Percentiles rank a stretch among this genome's conserved stretches.
phyloP scores from a whole-genome alignment of 106 monocot genomes.

The Dendrobium catenatum region DNA sequence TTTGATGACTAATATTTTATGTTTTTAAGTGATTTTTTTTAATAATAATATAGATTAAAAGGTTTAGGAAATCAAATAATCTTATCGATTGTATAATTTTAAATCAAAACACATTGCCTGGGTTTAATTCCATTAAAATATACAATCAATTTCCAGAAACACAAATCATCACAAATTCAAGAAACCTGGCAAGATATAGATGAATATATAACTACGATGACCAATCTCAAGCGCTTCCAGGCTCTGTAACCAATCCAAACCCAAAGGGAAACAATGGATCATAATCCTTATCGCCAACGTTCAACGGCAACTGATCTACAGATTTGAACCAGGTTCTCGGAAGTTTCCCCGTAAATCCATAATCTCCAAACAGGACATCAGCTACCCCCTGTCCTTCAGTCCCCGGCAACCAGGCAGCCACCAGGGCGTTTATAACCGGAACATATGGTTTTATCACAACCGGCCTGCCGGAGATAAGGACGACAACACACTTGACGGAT shows the following conservation, averaged over 20 bases:
- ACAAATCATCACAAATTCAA: not conserved
- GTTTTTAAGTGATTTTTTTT: too few relatives aligned
- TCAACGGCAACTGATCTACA: slow-evolving; percentile 72
- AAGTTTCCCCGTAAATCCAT: slow-evolving; percentile 63
- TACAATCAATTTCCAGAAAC: not conserved
- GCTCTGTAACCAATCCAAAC: slow-evolving; percentile 46
- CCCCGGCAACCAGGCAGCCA: slow-evolving; percentile 66
- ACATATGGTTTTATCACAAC: slow-evolving; percentile 44
- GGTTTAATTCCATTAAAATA: too few relatives aligned
- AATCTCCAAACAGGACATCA: slow-evolving; percentile 62
- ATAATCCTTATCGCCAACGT: slow-evolving; percentile 51
- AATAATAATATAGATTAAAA: too few relatives aligned
- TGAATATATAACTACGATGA: too few relatives aligned
- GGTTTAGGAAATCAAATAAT: too few relatives aligned
- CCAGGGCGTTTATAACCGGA: slow-evolving; percentile 28
- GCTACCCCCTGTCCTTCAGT: slow-evolving; percentile 49
- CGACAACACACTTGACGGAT: slow-evolving; percentile 37
- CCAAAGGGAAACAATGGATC: slow-evolving; percentile 67
- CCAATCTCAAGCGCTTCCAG: slow-evolving; percentile 1
- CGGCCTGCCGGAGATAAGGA: slow-evolving; percentile 52
- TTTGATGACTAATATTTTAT: too few relatives aligned
- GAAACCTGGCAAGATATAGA: not conserved
- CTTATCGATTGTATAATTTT: too few relatives aligned
- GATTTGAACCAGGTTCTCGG: slow-evolving; percentile 64
- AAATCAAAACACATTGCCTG: too few relatives aligned